These are phyloP conservation scores for Chaetomium tenue DNA, from an alignment of 495 filamentous ascomycete species.

Conservation along the genomic window DNA sequence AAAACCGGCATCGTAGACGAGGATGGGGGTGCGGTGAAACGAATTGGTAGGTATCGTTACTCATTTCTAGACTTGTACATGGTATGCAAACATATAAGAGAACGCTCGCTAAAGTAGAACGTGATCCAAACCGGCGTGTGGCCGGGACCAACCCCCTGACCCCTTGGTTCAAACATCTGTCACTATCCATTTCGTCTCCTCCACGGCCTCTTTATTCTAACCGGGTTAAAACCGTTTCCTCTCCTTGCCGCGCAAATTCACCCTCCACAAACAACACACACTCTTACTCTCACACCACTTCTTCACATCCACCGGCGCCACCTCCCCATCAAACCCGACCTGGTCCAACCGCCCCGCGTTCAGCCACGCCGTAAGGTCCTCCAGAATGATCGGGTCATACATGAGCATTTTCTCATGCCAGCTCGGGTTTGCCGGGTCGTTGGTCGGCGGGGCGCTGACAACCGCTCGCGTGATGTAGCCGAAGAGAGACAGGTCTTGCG, in stretches of 20 bases:
- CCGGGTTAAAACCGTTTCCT: constrained; percentile 46
- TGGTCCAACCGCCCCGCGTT: constrained; percentile 66
- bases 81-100: constrained; percentile 2
- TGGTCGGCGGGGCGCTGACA: constrained; percentile 49
- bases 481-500: constrained; percentile 50
- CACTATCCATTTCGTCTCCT: not conserved
- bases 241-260: constrained; percentile 45
- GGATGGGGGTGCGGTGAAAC: not conserved
- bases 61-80: not conserved
- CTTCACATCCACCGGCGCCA: constrained; percentile 59
- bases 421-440: constrained; percentile 51
- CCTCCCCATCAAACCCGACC: constrained; percentile 64
- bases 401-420: constrained; percentile 93
- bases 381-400: constrained; percentile 87
- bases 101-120: not conserved
- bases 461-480: constrained; percentile 66
- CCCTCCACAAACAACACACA: constrained; percentile 66
- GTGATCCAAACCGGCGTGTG: not conserved
- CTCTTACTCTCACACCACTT: constrained; percentile 84
- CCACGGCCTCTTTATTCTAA: not conserved
- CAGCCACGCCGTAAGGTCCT: constrained; percentile 82
- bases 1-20: not conserved
- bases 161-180: not conserved
- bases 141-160: not conserved
- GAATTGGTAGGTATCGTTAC: not conserved